Evolutionary conservation across 148 eudicot genomes (phyloP).

Genomic region (Agrostemma githago): DNA sequence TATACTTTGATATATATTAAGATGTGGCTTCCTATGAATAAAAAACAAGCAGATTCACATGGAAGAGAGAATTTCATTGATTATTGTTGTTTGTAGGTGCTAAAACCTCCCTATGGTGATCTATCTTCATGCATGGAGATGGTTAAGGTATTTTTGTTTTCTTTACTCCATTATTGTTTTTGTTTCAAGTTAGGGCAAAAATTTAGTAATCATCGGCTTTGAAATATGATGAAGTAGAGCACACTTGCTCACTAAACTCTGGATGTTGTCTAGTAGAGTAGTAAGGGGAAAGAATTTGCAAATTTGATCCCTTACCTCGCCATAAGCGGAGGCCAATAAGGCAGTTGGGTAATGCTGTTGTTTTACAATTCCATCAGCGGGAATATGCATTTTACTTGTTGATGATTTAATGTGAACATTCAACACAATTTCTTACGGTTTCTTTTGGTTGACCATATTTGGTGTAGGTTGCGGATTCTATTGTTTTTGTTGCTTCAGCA

Average conservation of each 20-base stretch:
- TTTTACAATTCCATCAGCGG: not conserved
- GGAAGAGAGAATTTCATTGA: not conserved
- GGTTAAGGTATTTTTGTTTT: slow-evolving; percentile 62
- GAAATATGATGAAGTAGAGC: not conserved
- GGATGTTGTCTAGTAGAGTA: not conserved
- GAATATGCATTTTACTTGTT: not conserved
- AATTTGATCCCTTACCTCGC: not conserved
- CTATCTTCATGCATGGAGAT: slow-evolving; percentile 81
- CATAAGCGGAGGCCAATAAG: not conserved
- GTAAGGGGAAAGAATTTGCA: not conserved
- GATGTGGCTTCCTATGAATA: not conserved
- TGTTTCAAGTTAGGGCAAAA: not conserved
- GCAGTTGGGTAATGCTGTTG: not conserved
- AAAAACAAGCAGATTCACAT: not conserved
- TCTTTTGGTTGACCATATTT: not conserved
- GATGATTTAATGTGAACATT: not conserved
- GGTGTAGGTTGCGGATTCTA: slow-evolving; percentile 84
- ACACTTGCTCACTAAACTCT: not conserved
- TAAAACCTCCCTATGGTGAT: slow-evolving; percentile 94
- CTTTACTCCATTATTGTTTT: not conserved
- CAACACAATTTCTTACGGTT: not conserved
- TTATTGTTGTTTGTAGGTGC: slow-evolving; percentile 41
- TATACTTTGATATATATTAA: not conserved
- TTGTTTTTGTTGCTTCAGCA: slow-evolving; percentile 88
- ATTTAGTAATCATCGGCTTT: not conserved